These are phyloP conservation scores for Buddleja alternifolia DNA, from an alignment of 257 asterid genomes.

Conservation along the genomic window DNA sequence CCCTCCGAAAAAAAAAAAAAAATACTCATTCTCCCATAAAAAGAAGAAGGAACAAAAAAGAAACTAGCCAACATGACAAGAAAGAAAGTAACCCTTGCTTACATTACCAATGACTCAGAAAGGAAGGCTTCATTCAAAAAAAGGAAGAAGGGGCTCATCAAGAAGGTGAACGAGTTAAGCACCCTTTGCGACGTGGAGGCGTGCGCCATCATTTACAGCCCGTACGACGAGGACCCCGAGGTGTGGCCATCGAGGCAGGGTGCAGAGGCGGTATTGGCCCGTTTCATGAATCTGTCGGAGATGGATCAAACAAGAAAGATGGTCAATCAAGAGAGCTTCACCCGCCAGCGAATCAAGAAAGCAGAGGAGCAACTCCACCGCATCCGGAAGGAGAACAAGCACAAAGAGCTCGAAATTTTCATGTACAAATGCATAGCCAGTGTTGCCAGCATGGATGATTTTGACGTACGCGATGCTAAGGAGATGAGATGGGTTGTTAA, in stretches of 20 bases:
- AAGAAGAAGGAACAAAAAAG: background rate
- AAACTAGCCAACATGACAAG: conserved; percentile 35
- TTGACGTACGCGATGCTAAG: conserved; percentile 15
- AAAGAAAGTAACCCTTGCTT: conserved; percentile 46
- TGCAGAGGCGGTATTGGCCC: conserved; percentile 40
- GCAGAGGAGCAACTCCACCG: conserved; percentile 37
- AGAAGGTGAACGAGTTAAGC: conserved; percentile 47
- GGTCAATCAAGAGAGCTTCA: conserved; percentile 53
- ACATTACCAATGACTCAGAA: conserved; percentile 42
- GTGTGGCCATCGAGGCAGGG: conserved; percentile 47
- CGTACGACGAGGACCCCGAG: conserved; percentile 40
- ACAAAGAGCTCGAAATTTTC: conserved; percentile 30
- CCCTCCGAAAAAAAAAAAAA: background rate
- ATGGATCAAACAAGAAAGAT: conserved; percentile 40
- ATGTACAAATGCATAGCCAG: conserved; percentile 32
- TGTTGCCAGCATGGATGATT: background rate
- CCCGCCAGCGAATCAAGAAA: conserved; percentile 43
- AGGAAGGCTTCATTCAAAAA: conserved; percentile 52
- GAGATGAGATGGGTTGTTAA: conserved; percentile 36
- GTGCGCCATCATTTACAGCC: conserved; percentile 49
- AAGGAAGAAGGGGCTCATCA: conserved; percentile 53
- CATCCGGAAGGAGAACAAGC: conserved; percentile 36
- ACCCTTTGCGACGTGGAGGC: conserved; percentile 51
- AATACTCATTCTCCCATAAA: background rate
- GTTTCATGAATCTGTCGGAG: conserved; percentile 36